phyloP scores from a whole-genome alignment of 1,284 basidiomycete genomes.

The Sphaerobolus stellatus region DNA sequence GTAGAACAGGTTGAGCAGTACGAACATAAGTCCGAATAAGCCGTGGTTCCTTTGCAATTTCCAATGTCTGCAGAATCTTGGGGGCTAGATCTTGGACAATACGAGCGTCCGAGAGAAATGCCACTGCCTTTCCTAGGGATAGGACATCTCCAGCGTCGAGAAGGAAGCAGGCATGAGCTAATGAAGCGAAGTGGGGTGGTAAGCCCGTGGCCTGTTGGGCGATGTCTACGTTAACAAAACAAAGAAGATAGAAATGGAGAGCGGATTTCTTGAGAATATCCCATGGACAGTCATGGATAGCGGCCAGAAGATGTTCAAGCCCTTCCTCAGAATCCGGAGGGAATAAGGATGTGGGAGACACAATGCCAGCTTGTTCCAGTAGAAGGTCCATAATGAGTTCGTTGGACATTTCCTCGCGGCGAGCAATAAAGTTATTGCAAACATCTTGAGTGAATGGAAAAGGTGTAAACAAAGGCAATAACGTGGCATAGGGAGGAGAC shows the following conservation, averaged over 20 bases:
- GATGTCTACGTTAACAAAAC: not conserved
- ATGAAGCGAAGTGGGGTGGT: conserved; percentile 7
- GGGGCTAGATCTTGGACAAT: conserved; percentile 71
- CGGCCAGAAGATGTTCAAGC: conserved; percentile 55
- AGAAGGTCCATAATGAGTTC: conserved; percentile 72
- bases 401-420: conserved; percentile 61
- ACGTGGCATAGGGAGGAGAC: not conserved
- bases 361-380: conserved; percentile 61
- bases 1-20: conserved; percentile 65
- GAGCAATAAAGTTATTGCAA: conserved; percentile 21
- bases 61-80: conserved; percentile 69
- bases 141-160: not conserved
- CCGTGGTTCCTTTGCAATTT: conserved; percentile 48
- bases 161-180: conserved; percentile 9
- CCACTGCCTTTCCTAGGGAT: conserved; percentile 47
- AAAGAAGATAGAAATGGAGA: conserved; percentile 6
- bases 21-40: conserved; percentile 68
- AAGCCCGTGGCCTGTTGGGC: conserved; percentile 3
- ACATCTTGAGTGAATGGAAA: conserved; percentile 11
- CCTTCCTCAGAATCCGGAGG: conserved; percentile 58
- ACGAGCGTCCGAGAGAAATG: conserved; percentile 69
- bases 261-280: conserved; percentile 63
- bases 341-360: conserved; percentile 56
- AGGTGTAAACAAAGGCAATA: conserved; percentile 1
- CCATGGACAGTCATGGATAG: conserved; percentile 60